These are phyloP conservation scores for Eucalyptus lansdowneana DNA, from an alignment of 345 rosid genomes.

Conservation along the genomic window DNA sequence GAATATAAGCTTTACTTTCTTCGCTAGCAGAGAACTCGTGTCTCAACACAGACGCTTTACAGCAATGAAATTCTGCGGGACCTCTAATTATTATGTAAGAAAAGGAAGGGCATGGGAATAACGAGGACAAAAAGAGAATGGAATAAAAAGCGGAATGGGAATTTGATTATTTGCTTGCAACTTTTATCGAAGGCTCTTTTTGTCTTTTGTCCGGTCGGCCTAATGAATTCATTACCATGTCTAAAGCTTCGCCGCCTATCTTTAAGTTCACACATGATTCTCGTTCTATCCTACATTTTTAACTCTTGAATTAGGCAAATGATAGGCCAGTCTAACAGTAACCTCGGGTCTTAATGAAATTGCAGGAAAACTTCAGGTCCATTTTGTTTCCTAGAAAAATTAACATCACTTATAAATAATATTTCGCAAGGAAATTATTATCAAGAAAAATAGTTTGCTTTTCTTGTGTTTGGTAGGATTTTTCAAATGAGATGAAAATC, in stretches of 20 bases:
- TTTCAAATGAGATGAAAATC: background rate
- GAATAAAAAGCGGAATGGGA: background rate
- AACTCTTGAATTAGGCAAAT: background rate
- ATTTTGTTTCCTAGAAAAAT: background rate
- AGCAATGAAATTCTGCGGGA: background rate
- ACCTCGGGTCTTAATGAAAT: background rate
- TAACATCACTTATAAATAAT: too few species aligned
- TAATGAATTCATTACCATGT: background rate
- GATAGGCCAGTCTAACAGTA: background rate
- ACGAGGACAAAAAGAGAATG: background rate
- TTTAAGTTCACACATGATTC: background rate
- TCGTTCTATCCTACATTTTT: background rate
- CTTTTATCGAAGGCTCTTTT: background rate
- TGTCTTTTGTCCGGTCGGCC: background rate
- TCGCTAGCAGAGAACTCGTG: background rate
- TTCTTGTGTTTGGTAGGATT: background rate
- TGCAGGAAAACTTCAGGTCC: background rate
- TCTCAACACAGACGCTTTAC: background rate
- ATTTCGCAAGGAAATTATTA: background rate
- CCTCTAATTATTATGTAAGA: background rate
- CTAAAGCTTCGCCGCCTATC: background rate
- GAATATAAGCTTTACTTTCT: background rate
- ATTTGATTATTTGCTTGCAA: background rate
- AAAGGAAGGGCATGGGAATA: background rate
- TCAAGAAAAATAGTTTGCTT: background rate